Evolutionary conservation across 306 rosid genomes (phyloP), one percentile per base, ranked within the genome.

Genomic region (Quercus robur): DNA sequence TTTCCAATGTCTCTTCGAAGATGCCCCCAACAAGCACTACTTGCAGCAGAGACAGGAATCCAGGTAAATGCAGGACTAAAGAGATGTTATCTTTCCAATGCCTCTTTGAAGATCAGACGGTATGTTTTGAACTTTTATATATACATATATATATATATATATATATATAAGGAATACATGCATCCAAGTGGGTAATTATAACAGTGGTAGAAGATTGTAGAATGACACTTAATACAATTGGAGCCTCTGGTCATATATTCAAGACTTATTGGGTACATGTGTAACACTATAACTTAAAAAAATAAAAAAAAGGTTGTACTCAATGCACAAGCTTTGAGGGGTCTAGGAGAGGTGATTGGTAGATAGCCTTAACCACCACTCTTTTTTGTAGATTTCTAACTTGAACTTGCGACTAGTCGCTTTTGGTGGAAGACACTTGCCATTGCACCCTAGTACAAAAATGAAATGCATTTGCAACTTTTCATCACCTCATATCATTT

Each of bases 41-140:
- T 23, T 77, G 70, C 1, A 38, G 56, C 18, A 23, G 52, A 38
- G 59, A 55, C 66, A 77, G 20, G 5, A 23, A 41, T 67, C 69
- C 57, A 73, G 75, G 83, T 74, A 66, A 55, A 67, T 55, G 68
- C 54, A 51, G 73, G 8, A 30, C 38, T 28, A 63, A 49, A 28
- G 54, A 51, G 76, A 56, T 41, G 3, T 21, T 44, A 25, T 52
- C 46, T 35, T 64, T 33, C 58, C 57, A 26, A 63, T 63, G 70
- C 15, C 3, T 1, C n/a, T 15, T 28, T 17, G 44, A 18, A 26
- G n/a, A 63, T 33, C 41, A 14, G 5, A 35, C 2, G 19, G n/a
- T 11, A 62, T 62, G 35, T 25, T 62, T 26, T 62, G 66, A 35
- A 35, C 41, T 35, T 35, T 5, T 25, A 25, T 25, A 25, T 38